Conservation (phyloP, 768 basidiomycete species). For the Atractiella rhizophila region DNA sequence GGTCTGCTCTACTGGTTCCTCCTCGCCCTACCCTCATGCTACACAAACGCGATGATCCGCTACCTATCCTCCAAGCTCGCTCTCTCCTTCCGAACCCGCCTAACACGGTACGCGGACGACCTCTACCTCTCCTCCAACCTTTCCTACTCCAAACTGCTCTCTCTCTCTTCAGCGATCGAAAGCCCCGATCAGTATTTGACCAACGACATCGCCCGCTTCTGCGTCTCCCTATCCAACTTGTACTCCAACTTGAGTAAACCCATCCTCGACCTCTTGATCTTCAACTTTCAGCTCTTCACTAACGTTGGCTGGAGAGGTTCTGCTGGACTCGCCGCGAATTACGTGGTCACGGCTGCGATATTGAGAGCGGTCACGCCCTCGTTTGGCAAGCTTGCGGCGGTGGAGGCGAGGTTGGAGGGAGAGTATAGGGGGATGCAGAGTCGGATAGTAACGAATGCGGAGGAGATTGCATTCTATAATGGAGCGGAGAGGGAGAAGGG, state of each 20-base stretch:
- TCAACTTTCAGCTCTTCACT: conserved; percentile 68
- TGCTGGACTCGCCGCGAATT: conserved; percentile 49
- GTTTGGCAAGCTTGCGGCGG: conserved; percentile 66
- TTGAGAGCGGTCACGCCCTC: conserved; percentile 55
- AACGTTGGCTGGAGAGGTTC: conserved; percentile 71
- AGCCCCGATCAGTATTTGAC: conserved; percentile 31
- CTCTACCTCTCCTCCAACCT: conserved; percentile 45
- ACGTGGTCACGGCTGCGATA: conserved; percentile 61
- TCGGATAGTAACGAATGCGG: conserved; percentile 60
- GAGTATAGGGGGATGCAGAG: conserved; percentile 74
- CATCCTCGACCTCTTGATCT: conserved; percentile 63
- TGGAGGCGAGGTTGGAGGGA: conserved; percentile 68
- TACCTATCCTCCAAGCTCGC: conserved; percentile 36
- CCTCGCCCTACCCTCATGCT: conserved; percentile 72
- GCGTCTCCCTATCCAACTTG: conserved; percentile 54
- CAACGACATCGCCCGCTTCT: conserved; percentile 70
- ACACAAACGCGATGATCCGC: conserved; percentile 75
- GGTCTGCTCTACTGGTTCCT: conserved; percentile 72
- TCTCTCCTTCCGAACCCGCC: conserved; percentile 51
- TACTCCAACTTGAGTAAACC: conserved; percentile 91
- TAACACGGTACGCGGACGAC: conserved; percentile 76
- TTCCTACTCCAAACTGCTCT: conserved; percentile 23
- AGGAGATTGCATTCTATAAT: conserved; percentile 92
- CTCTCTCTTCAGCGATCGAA: conserved; percentile 15
- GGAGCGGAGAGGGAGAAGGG: conserved; percentile 60